A percentile compares a stretch with the other conserved stretches of the same genome.
phyloP scores from a whole-genome alignment of 306 rosid species.

The Amphicarpaea edgeworthii region DNA sequence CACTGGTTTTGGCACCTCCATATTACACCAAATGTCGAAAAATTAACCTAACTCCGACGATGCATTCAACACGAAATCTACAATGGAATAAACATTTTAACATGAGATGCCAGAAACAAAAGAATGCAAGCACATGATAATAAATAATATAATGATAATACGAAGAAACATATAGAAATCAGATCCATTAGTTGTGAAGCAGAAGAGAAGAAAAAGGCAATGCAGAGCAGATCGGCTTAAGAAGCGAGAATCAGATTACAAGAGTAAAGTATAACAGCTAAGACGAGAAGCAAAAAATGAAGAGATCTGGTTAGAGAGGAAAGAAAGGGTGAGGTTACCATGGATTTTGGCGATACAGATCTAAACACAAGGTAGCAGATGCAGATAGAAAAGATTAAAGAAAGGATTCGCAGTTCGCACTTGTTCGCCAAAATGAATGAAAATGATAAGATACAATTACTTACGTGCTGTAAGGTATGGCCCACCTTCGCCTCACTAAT shows the following conservation, averaged over 20 bases:
- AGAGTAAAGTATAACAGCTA: background rate
- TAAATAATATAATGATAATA: background rate
- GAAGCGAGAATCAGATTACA: conserved; percentile 36
- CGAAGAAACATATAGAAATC: conserved; percentile 22
- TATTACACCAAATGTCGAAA: conserved; percentile 44
- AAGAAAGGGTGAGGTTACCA: conserved; percentile 22
- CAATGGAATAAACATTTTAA: conserved; percentile 37
- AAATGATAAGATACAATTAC: no score
- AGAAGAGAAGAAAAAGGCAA: background rate
- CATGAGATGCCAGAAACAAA: conserved; percentile 23
- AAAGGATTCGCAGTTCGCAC: no score
- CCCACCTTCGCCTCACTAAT: no score
- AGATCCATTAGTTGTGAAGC: conserved; percentile 38
- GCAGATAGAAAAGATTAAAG: background rate
- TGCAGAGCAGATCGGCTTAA: conserved; percentile 14
- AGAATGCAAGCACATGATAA: background rate
- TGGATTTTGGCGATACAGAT: conserved; percentile 44
- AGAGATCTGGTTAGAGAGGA: conserved; percentile 32
- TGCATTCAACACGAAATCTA: conserved; percentile 60
- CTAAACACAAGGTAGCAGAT: conserved; percentile 28
- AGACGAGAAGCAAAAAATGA: background rate
- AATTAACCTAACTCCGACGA: conserved; percentile 37
- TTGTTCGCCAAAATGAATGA: background rate
- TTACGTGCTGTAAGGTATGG: no score
- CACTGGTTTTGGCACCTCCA: conserved; percentile 57